Evolutionary conservation across 1,284 basidiomycete species (phyloP).

Genomic region (Trichosporon faecale): DNA sequence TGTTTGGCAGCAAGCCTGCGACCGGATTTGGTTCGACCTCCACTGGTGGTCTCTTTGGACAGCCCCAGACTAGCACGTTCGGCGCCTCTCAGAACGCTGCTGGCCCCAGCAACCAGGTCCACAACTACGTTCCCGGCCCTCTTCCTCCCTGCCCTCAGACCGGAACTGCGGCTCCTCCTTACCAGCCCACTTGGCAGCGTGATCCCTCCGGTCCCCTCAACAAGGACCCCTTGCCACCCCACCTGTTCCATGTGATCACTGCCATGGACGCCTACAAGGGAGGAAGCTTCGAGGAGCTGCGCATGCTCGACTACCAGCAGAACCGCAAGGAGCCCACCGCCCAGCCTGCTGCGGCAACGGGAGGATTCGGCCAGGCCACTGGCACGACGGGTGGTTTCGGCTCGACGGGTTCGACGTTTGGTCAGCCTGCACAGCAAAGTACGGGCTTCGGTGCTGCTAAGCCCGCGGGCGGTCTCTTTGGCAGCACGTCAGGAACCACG

Average conservation of each 20-base stretch:
- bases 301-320: constrained; percentile 57
- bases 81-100: neutral
- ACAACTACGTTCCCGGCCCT: constrained; percentile 30
- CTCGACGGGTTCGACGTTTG: constrained; percentile 20
- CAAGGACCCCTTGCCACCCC: constrained; percentile 21
- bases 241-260: constrained; percentile 48
- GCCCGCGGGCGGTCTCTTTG: constrained; percentile 12
- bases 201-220: constrained; percentile 30
- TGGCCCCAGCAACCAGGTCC: constrained; percentile 28
- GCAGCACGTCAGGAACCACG: constrained; percentile 4
- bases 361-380: constrained; percentile 50
- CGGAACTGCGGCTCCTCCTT: constrained; percentile 42
- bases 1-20: constrained; percentile 44
- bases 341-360: constrained; percentile 32
- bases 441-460: constrained; percentile 45
- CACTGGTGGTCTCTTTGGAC: constrained; percentile 44
- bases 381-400: constrained; percentile 55
- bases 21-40: constrained; percentile 16
- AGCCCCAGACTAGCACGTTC: constrained; percentile 34
- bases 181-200: constrained; percentile 48
- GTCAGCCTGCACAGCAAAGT: constrained; percentile 24
- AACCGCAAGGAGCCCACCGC: constrained; percentile 58
- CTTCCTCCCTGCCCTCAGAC: constrained; percentile 35
- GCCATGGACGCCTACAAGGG: constrained; percentile 47
- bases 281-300: constrained; percentile 50